Base-by-base conservation (phyloP, 2,329 filamentous ascomycete species). In the Lachnellula subtilissima region DNA sequence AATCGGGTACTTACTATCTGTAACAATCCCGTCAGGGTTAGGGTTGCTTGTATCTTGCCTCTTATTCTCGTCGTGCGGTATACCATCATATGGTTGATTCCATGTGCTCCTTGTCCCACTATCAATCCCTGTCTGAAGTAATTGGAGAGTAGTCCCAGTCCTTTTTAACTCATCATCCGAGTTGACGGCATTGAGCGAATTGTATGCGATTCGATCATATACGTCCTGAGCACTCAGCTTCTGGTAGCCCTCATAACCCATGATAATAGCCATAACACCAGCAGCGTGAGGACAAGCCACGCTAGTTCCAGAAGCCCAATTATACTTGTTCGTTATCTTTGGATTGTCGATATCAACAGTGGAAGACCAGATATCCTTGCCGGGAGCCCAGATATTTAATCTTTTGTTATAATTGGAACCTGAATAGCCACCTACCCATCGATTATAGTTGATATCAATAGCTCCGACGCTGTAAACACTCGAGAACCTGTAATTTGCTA, bases 171-270 rank as follows among this genome's bases (percentile, higher is more conserved):
- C 36, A 45, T 35, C 23, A 14, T 46, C 50, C n/a, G 39, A 52
- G 7, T 32, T 17, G 5, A 46, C 50, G 4, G n/a, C 50, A 12
- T 11, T 7, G 17, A 52, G n/a, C 6, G 37, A 19, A 23, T 52
- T 52, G 12, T 4, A 11, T 22, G 19, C 35, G 5, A 52, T 11
- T 15, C 50, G 50, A 36, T 32, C 23, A 19, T 52, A 52, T 25
- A 52, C 50, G 19, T 52, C 14, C 19, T 50, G 48, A 19, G 50
- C 39, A 11, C 6, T 36, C 2, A 35, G 39, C 14, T 43, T 15
- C 22, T 35, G 7, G 50, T 45, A 45, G 14, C 40, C 39, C 17
- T 52, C 50, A 46, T 45, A 52, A 3, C 50, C 50, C 50, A 52
- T 36, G 4, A 52, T 45, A 35, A 45, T 17, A 17, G 50, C 50